Evolutionary conservation across 352 stramenopile genomes (phyloP).

Genomic region (Globisporangium yorkense): DNA sequence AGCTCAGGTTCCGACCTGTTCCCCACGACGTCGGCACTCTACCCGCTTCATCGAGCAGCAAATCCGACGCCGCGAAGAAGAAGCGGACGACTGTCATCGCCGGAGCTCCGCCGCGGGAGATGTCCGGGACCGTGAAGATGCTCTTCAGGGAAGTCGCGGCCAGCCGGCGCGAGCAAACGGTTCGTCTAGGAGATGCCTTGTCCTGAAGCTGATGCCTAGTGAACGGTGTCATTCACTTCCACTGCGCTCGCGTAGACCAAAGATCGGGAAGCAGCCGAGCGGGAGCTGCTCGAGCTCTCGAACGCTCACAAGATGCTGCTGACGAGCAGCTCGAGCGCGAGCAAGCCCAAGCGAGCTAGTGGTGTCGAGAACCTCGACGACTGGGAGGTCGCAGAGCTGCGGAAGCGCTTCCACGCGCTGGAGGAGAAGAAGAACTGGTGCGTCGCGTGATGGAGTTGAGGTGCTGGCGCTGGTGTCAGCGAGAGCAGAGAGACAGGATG

Average conservation of each 20-base stretch:
- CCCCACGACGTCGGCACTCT: background rate
- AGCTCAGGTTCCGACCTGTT: constrained; percentile 4
- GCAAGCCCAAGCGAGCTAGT: constrained; percentile 7
- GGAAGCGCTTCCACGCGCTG: constrained; percentile 42
- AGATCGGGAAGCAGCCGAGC: constrained; percentile 20
- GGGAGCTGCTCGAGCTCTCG: constrained; percentile 38
- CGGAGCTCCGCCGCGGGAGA: constrained; percentile 30
- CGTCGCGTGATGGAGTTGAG: background rate
- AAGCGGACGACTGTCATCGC: constrained; percentile 15
- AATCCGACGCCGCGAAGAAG: constrained; percentile 10
- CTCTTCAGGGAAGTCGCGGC: constrained; percentile 57
- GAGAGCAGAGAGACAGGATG: background rate
- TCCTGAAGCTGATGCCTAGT: background rate
- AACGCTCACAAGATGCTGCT: constrained; percentile 25
- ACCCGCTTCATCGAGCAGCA: background rate
- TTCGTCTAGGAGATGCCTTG: background rate
- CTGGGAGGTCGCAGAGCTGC: constrained; percentile 44
- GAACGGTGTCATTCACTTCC: background rate
- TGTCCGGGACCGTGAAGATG: constrained; percentile 68
- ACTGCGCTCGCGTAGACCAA: constrained; percentile 14
- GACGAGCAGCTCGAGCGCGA: constrained; percentile 3
- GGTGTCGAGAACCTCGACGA: constrained; percentile 23
- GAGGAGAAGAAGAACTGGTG: constrained; percentile 38
- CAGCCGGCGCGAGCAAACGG: constrained; percentile 42
- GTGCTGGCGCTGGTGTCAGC: too few species aligned